Conservation (phyloP, 2,329 filamentous ascomycete genomes). For the Cordyceps militaris region DNA sequence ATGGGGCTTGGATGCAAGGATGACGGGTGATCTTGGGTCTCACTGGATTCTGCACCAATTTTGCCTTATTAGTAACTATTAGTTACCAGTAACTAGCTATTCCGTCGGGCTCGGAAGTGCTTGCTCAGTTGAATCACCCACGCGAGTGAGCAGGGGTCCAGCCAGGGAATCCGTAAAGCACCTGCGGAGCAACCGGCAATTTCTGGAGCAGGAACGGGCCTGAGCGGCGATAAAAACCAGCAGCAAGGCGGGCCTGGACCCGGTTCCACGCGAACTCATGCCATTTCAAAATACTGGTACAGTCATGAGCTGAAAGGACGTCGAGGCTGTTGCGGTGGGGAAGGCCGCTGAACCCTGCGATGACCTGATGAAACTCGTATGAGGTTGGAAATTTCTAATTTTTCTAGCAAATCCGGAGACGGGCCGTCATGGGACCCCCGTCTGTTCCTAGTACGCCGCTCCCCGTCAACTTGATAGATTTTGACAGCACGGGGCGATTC, state of each 20-base stretch:
- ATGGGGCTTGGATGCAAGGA: no score
- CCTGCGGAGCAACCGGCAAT: not conserved
- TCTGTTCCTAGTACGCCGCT: not conserved
- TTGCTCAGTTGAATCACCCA: not conserved
- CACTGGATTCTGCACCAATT: no score
- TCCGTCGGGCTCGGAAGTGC: not conserved
- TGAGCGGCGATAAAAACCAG: not conserved
- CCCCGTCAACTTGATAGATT: not conserved
- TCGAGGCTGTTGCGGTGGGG: not conserved
- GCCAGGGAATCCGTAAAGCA: not conserved
- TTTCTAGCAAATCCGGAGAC: conserved; percentile 1
- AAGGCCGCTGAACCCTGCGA: not conserved
- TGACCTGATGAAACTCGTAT: conserved; percentile 9
- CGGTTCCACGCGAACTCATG: conserved; percentile 8
- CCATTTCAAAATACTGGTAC: conserved; percentile 1
- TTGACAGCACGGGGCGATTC: not conserved
- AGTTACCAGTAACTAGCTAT: not conserved
- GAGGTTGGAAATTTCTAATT: conserved; percentile 1
- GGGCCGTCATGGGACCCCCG: not conserved
- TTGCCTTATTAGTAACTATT: no score
- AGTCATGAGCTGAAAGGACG: not conserved
- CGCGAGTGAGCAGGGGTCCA: not conserved
- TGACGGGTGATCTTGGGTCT: not conserved
- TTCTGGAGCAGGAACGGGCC: not conserved
- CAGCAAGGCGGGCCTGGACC: not conserved